Percentiles rank a stretch among this genome's conserved stretches.
Conservation (phyloP, 345 rosid species). For the Eucalyptus urophylla region DNA sequence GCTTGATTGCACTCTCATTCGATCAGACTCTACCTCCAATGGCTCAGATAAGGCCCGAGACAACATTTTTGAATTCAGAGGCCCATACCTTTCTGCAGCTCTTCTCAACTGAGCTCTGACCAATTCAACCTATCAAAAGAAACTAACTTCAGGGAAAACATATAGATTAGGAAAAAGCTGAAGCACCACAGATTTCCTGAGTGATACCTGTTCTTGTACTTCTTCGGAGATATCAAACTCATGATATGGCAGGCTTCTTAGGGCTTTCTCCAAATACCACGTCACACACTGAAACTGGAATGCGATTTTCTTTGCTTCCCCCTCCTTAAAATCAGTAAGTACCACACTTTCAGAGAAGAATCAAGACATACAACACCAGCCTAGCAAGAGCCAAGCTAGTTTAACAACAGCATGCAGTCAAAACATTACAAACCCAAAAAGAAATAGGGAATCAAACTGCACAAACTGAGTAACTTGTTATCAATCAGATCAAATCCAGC, state of each 20-base stretch:
- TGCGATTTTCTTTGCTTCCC: slow-evolving; percentile 49
- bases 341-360: slow-evolving; percentile 20
- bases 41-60: slow-evolving; percentile 37
- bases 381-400: not conserved
- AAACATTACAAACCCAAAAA: not conserved
- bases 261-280: slow-evolving; percentile 76
- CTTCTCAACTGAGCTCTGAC: slow-evolving; percentile 71
- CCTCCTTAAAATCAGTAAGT: slow-evolving; percentile 51
- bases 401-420: not conserved
- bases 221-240: slow-evolving; percentile 72
- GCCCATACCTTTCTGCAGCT: slow-evolving; percentile 65
- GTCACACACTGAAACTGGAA: slow-evolving; percentile 79
- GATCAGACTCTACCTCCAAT: slow-evolving; percentile 16
- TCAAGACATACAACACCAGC: slow-evolving; percentile 1
- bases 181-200: not conserved
- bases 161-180: not conserved
- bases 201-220: slow-evolving; percentile 68
- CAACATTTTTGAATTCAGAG: slow-evolving; percentile 27
- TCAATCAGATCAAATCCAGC: not conserved
- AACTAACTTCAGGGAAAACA: not conserved
- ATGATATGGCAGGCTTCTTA: slow-evolving; percentile 51
- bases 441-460: not conserved
- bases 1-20: not conserved
- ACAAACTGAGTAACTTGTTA: not conserved
- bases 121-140: slow-evolving; percentile 41